A percentile compares a stretch with the other conserved stretches of the same genome.
These are phyloP conservation scores for Parachlorella kessleri DNA, from an alignment of 139 green algal species.

Conservation along the genomic window DNA sequence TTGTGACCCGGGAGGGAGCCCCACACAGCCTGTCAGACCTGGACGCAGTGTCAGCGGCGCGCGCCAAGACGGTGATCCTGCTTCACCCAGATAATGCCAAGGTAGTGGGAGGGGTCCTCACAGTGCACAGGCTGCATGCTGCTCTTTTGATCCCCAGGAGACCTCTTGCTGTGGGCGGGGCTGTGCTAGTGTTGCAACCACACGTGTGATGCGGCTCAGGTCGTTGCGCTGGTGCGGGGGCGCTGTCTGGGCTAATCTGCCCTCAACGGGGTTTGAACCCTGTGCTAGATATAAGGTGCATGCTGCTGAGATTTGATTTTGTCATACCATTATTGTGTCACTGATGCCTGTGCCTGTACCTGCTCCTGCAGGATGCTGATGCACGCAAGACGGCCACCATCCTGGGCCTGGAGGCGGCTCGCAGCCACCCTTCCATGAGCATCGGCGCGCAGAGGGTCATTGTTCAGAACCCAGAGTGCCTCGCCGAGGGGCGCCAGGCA, in stretches of 20 bases:
- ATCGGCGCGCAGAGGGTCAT: slow-evolving; percentile 18
- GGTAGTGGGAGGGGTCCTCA: too few relatives aligned
- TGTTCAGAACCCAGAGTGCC: slow-evolving; percentile 16
- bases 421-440: slow-evolving; percentile 19
- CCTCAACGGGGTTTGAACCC: too few relatives aligned
- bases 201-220: too few relatives aligned
- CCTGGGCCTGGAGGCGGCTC: slow-evolving; percentile 18
- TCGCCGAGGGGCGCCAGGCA: not conserved
- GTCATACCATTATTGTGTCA: too few relatives aligned
- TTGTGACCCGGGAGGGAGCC: slow-evolving; percentile 9
- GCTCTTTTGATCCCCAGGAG: not conserved
- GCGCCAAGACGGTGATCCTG: slow-evolving; percentile 27
- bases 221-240: too few relatives aligned
- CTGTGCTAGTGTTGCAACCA: too few relatives aligned
- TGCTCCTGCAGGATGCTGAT: slow-evolving; percentile 1
- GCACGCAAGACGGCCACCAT: slow-evolving; percentile 20
- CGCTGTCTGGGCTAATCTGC: too few relatives aligned
- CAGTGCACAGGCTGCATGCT: not conserved
- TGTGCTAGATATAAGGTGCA: too few relatives aligned
- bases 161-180: too few relatives aligned
- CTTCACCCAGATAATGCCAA: slow-evolving; percentile 25
- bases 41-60: slow-evolving; percentile 22
- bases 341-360: too few relatives aligned
- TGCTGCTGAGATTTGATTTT: too few relatives aligned
- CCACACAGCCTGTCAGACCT: slow-evolving; percentile 22